Evolutionary conservation across 208 protist species (phyloP).

Genomic region (Crithidia mellificae): DNA sequence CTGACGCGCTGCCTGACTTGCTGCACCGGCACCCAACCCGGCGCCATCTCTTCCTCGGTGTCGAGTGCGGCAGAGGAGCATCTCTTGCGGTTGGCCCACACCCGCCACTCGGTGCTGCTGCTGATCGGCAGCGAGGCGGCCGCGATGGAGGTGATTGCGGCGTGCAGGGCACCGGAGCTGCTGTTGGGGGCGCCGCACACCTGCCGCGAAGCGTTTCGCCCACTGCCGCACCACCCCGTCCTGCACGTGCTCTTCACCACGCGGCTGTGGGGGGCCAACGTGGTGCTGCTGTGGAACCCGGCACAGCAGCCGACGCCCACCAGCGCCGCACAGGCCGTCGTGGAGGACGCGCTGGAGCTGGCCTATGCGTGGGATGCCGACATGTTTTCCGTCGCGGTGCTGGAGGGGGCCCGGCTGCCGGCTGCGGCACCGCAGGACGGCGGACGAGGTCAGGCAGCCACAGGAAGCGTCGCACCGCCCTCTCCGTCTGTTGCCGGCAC

Average conservation of each 20-base stretch:
- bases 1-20: slow-evolving; percentile 51
- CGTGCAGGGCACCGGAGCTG: slow-evolving; percentile 49
- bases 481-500: too few species aligned
- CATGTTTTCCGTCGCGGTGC: slow-evolving; percentile 76
- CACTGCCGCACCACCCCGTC: slow-evolving; percentile 41
- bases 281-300: slow-evolving; percentile 56
- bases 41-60: slow-evolving; percentile 26
- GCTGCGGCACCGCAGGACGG: not conserved
- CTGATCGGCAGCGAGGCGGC: slow-evolving; percentile 57
- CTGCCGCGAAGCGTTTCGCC: slow-evolving; percentile 36
- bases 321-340: slow-evolving; percentile 17
- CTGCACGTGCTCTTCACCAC: slow-evolving; percentile 60
- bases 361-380: slow-evolving; percentile 74
- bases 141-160: slow-evolving; percentile 43
- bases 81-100: slow-evolving; percentile 62
- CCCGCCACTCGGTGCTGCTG: slow-evolving; percentile 63
- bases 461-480: too few species aligned
- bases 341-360: slow-evolving; percentile 72
- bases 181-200: slow-evolving; percentile 28
- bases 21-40: slow-evolving; percentile 27
- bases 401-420: slow-evolving; percentile 29
- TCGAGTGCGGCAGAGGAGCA: slow-evolving; percentile 58
- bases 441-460: too few species aligned
- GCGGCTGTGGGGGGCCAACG: slow-evolving; percentile 70
- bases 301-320: slow-evolving; percentile 19